Base-by-base conservation (phyloP, 2,329 filamentous ascomycete genomes). In the Gremmenia infestans region DNA sequence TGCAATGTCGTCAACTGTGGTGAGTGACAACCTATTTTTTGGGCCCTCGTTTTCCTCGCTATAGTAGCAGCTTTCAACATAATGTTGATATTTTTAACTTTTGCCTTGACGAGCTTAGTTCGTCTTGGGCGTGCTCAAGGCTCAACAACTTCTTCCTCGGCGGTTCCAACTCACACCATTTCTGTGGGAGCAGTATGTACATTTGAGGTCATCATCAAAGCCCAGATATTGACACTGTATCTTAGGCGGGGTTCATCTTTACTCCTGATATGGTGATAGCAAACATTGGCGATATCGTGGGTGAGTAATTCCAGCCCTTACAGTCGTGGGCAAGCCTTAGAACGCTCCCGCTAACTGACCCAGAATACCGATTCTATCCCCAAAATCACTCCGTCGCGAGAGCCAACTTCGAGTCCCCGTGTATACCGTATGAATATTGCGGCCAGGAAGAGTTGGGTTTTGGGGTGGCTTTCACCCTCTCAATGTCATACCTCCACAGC, bases 361-460 rank as follows among this genome's bases (percentile, higher is more conserved):
- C n/a, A 67, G 65, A 66, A 58, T 88, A 83, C 67, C 73, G 78
- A 49, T 87, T 88, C 65, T 86, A 81, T 61, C 82, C 84, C 1
- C 74, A 73, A 15, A 83, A 81, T 50, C 85, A 88, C 65, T 83
- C 81, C 2, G 80, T 88, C 17, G 81, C 82, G 5, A 76, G 81
- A 48, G 78, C 83, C 9, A 81, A 79, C 46, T 87, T 73, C 5
- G 50, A 56, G 8, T 74, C 73, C 17, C 83, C 86, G 17, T 89
- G 86, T 59, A 79, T 86, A 43, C 85, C 85, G 0, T 85, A 81
- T 53, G 78, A 83, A 43, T 74, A 79, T 50, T 73, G 77, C 47
- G 73, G 75, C 59, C 73, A 48, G 74, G 79, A 25, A 72, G 76
- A 39, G 57, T 73, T 9, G 77, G 78, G 7, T 85, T 85, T 65